These are phyloP conservation scores for Pulveroboletus sp. DNA, from an alignment of 768 basidiomycete genomes.

Conservation along the genomic window DNA sequence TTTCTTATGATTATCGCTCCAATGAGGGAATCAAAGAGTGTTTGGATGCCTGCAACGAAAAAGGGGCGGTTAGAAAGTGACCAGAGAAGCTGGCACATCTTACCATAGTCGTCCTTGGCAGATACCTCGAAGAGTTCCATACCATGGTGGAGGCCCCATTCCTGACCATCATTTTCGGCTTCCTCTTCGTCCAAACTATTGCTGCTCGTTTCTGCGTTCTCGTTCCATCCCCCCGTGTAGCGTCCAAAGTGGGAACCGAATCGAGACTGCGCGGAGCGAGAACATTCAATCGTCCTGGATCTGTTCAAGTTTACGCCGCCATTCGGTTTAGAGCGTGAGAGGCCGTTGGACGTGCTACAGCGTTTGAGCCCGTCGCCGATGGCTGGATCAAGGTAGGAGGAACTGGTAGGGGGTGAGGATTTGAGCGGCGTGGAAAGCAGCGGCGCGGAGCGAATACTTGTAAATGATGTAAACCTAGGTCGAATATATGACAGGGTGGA, in stretches of 20 bases:
- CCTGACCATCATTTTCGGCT: conserved; percentile 45
- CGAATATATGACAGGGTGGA: conserved; percentile 36
- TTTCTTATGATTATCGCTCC: conserved; percentile 73
- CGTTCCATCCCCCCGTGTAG: conserved; percentile 50
- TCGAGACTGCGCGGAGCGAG: conserved; percentile 47
- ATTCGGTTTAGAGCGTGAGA: conserved; percentile 50
- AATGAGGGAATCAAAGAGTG: conserved; percentile 77
- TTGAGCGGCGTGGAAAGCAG: conserved; percentile 41
- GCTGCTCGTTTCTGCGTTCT: conserved; percentile 56
- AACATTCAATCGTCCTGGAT: conserved; percentile 36
- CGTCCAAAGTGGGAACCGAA: conserved; percentile 56
- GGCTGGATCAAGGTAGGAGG: conserved; percentile 62
- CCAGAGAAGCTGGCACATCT: conserved; percentile 7
- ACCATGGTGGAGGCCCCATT: conserved; percentile 76
- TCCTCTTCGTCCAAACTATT: conserved; percentile 68
- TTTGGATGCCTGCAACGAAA: conserved; percentile 60
- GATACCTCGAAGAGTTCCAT: conserved; percentile 92
- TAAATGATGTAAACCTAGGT: conserved; percentile 35
- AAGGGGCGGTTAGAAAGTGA: conserved; percentile 9
- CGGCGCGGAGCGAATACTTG: conserved; percentile 61
- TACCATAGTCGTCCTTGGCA: conserved; percentile 83
- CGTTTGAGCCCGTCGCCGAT: conserved; percentile 50
- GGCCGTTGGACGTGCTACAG: conserved; percentile 45
- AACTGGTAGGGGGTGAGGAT: conserved; percentile 51
- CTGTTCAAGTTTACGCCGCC: conserved; percentile 31